These are phyloP conservation scores for Xylaria nigripes DNA, from an alignment of 495 filamentous ascomycete species.

Conservation along the genomic window DNA sequence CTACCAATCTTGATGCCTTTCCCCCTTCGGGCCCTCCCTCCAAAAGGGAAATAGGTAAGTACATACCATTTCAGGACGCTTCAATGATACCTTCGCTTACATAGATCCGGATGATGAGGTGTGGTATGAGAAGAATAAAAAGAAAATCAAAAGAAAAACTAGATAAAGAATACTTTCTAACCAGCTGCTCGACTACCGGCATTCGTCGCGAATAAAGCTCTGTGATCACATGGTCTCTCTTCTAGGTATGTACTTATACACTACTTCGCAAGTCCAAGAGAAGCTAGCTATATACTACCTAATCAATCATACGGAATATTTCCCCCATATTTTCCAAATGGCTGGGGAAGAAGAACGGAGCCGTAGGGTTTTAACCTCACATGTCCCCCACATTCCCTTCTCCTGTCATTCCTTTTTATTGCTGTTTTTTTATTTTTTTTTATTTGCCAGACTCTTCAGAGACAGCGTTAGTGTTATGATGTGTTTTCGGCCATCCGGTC, in stretches of 20 bases:
- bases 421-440: too few species aligned
- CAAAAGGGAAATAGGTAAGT: not conserved
- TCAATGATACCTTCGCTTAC: not conserved
- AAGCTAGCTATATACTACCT: not conserved
- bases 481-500: not conserved
- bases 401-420: too few species aligned
- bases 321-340: constrained; percentile 1
- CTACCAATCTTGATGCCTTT: not conserved
- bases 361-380: not conserved
- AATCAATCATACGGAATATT: not conserved
- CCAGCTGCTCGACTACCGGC: not conserved
- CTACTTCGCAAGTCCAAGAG: not conserved
- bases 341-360: not conserved
- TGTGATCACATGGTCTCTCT: not conserved
- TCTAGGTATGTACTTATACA: too few species aligned
- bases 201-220: not conserved
- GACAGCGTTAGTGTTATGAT: too few species aligned
- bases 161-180: not conserved
- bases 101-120: not conserved
- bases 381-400: constrained; percentile 1
- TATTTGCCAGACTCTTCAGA: too few species aligned
- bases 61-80: not conserved
- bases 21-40: not conserved
- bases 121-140: not conserved
- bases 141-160: not conserved